Base-by-base conservation (phyloP, 805 yeast genomes). In the Brettanomyces custersianus region DNA sequence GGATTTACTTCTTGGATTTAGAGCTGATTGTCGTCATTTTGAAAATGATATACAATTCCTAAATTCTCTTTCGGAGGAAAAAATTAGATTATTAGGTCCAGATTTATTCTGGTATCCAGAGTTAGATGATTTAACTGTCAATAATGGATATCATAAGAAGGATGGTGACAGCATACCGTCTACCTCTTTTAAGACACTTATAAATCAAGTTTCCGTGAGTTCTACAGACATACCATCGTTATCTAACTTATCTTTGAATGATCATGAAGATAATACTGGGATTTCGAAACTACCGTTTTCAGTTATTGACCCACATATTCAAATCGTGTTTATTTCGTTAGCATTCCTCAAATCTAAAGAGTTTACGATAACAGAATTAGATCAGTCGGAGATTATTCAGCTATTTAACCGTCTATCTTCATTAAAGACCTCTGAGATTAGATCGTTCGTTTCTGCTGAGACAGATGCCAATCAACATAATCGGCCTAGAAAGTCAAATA, bases 341-440 rank as follows among this genome's bases (percentile, higher is more conserved):
- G 84, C 96, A 1, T 72, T 88, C 27, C 62, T 88, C 44, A 84
- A 84, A 56, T 77, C 90, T 35, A 80, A 80, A 55, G 88, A 82
- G 47, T 74, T 75, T 46, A 75, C 81, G 27, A 66, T 88, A 37
- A 68, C 84, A 44, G 96, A 88, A 53, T 77, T 87, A 44, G 97
- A 88, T 50, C 94, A 85, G 53, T 77, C 83, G 43, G 97, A 88
- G 58, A 84, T 86, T 31, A 67, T 87, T 26, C 94, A 87, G 52
- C 76, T 77, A 44, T 65, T 88, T 42, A 74, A 74, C 41, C 70
- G 78, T 26, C 51, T 71, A 32, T 74, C 77, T 2, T 65, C 77
- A 11, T 62, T 54, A 54, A 52, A 41, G 37, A 51, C 48, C 29
- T 50, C 49, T 24, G 63, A 52, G 25, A 46, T 52, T 12, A 43